Percentiles rank a stretch among this genome's conserved stretches.
phyloP scores from a whole-genome alignment of 2,329 filamentous ascomycete species.

The Escovopsis sp. region DNA sequence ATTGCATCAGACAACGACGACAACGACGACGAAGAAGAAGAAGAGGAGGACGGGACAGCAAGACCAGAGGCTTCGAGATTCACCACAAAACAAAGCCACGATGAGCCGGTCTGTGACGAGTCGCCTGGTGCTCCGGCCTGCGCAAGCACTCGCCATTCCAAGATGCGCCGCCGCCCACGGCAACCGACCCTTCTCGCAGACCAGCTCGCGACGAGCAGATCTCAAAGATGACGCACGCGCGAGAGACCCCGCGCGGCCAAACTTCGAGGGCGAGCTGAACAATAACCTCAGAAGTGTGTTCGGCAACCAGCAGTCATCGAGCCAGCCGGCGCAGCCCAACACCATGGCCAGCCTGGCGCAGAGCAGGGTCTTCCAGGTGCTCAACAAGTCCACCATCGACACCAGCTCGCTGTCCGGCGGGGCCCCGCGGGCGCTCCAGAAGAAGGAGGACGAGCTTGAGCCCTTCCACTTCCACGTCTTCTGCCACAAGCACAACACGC shows the following conservation, averaged over 20 bases:
- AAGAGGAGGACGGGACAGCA: conserved; percentile 10
- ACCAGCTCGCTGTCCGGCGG: conserved; percentile 16
- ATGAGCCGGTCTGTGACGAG: conserved; percentile 31
- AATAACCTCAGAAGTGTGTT: conserved; percentile 21
- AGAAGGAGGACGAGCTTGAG: conserved; percentile 29
- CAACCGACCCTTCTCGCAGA: conserved; percentile 26
- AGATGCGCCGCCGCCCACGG: conserved; percentile 10
- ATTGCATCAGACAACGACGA: not conserved
- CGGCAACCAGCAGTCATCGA: conserved; percentile 12
- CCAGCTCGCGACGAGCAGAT: conserved; percentile 17
- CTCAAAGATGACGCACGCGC: conserved; percentile 10
- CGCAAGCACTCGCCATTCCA: conserved; percentile 9
- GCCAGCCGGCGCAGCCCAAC: conserved; percentile 11
- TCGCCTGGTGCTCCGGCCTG: conserved; percentile 22
- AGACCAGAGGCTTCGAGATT: no score
- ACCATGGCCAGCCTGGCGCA: conserved; percentile 21
- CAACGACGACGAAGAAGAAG: conserved; percentile 2
- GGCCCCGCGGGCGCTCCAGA: conserved; percentile 9
- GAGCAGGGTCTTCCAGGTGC: conserved; percentile 25
- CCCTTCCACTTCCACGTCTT: conserved; percentile 82
- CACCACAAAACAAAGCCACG: conserved; percentile 5
- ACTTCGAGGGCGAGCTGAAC: conserved; percentile 18
- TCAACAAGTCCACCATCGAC: conserved; percentile 21
- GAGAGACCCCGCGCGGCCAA: conserved; percentile 12
- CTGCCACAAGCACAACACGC: conserved; percentile 84